Base-by-base conservation (phyloP, 495 filamentous ascomycete species). In the Bombardia bombarda region DNA sequence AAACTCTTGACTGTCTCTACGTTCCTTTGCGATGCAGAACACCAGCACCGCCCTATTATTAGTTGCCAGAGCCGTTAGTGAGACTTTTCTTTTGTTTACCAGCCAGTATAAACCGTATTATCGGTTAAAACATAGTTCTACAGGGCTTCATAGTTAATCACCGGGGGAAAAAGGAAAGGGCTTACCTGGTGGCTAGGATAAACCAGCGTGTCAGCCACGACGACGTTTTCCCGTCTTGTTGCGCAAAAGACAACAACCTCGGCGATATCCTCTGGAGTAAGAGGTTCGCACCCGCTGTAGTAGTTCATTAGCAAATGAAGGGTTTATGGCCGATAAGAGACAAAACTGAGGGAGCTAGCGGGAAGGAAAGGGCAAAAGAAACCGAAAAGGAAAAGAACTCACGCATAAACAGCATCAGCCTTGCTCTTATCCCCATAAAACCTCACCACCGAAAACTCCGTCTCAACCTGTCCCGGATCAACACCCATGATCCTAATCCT, bases 401-500 rank as follows among this genome's bases (percentile, higher is more conserved):
- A 90, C 85, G 82, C 78, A 67, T 98, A 98, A 46, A 96, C 88
- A 19, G 87, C 85, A 70, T 95, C 85, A n/a, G 92, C 92, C 73
- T 94, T 96, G 20, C 70, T 55, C 70, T 93, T 90, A 61, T 98
- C 92, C 9, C 92, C 92, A 46, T 87, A 79, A 58, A 92, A 98
- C 34, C 92, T 77, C 32, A 98, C 90, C 28, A 97, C 71, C 1
- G 86, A 93, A 66, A 98, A 98, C 64, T 98, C 90, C 78, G 92
- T 98, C 74, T 97, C 90, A 36, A 98, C 92, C 66, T 96, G 92
- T 31, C 92, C 92, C 6, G 92, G 92, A 56, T 96, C 92, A 46
- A 98, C 72, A 68, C 92, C 89, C 45, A 96, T 90, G 38, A 98
- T 73, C 18, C 92, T 67, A 38, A 98, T 90, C 33, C 90, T 72